Evolutionary conservation across 2,329 filamentous ascomycete species (phyloP).

Genomic region (Cercospora sesami): DNA sequence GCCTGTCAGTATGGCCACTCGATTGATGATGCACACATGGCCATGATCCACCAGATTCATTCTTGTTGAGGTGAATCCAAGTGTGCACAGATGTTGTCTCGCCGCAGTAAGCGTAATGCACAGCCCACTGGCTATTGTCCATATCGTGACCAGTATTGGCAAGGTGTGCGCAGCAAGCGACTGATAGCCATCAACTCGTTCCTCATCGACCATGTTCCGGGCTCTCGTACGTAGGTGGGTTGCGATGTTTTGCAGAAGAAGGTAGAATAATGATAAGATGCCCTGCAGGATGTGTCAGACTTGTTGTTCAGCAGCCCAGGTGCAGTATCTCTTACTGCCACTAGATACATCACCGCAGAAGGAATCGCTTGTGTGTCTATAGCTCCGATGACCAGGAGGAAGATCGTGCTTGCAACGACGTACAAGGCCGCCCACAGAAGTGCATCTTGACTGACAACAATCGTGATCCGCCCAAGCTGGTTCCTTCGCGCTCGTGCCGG

Average conservation of each 20-base stretch:
- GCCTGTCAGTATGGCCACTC: constrained; percentile 29
- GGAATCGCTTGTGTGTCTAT: constrained; percentile 26
- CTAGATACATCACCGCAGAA: constrained; percentile 27
- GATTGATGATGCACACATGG: constrained; percentile 32
- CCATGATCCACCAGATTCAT: constrained; percentile 24
- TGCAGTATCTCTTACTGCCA: constrained; percentile 18
- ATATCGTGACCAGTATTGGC: constrained; percentile 28
- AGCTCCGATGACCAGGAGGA: constrained; percentile 24
- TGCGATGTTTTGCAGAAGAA: constrained; percentile 25
- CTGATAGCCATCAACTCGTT: constrained; percentile 23
- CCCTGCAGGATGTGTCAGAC: constrained; percentile 21
- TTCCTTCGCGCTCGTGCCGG: constrained; percentile 1
- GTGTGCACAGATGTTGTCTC: constrained; percentile 27
- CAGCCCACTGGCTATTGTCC: constrained; percentile 31
- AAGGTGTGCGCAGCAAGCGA: constrained; percentile 25
- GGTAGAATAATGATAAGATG: constrained; percentile 26
- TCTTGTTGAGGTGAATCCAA: neutral
- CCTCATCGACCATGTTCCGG: constrained; percentile 20
- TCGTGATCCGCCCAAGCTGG: constrained; percentile 20
- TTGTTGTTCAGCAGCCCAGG: neutral
- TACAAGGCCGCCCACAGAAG: constrained; percentile 32
- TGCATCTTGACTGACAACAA: constrained; percentile 31
- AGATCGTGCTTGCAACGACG: constrained; percentile 30
- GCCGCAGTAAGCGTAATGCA: constrained; percentile 32
- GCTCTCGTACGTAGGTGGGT: constrained; percentile 20